Evolutionary conservation across 306 rosid genomes (phyloP).

Genomic region (Quercus mongolica): DNA sequence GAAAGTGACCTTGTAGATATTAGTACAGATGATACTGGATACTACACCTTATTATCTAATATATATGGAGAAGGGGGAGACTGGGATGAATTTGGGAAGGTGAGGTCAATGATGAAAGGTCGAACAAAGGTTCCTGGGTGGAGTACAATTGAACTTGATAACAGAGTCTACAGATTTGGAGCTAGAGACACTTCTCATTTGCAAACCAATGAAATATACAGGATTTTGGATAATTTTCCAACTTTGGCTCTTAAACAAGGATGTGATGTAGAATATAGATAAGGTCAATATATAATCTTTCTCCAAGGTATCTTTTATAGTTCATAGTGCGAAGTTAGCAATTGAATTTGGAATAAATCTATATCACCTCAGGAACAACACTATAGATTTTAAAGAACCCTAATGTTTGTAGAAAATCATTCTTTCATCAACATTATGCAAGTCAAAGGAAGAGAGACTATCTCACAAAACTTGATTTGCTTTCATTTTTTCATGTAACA

Average conservation of each 20-base stretch:
- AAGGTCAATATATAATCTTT: conserved; percentile 15
- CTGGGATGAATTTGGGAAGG: conserved; percentile 71
- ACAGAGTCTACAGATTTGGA: conserved; percentile 59
- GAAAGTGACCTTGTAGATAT: conserved; percentile 42
- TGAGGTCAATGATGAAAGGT: conserved; percentile 73
- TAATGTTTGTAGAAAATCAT: not conserved
- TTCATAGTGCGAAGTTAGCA: conserved; percentile 18
- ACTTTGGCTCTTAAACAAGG: conserved; percentile 49
- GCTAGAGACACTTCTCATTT: conserved; percentile 59
- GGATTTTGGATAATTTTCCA: conserved; percentile 40
- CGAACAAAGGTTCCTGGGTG: conserved; percentile 81
- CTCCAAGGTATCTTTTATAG: conserved; percentile 8
- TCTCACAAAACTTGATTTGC: not conserved
- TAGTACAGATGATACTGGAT: conserved; percentile 71
- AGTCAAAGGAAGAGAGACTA: not conserved
- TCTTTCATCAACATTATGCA: not conserved
- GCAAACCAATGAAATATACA: conserved; percentile 44
- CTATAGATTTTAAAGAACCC: not conserved
- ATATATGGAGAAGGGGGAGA: conserved; percentile 83
- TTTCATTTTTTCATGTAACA: no score
- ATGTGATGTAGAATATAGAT: conserved; percentile 28
- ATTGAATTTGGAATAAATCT: conserved; percentile 13
- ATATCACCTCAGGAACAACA: conserved; percentile 7
- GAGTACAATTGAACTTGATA: conserved; percentile 70
- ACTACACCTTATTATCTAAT: conserved; percentile 80